Conservation (phyloP, 257 asterid genomes). For the Solanum raphanifolium region DNA sequence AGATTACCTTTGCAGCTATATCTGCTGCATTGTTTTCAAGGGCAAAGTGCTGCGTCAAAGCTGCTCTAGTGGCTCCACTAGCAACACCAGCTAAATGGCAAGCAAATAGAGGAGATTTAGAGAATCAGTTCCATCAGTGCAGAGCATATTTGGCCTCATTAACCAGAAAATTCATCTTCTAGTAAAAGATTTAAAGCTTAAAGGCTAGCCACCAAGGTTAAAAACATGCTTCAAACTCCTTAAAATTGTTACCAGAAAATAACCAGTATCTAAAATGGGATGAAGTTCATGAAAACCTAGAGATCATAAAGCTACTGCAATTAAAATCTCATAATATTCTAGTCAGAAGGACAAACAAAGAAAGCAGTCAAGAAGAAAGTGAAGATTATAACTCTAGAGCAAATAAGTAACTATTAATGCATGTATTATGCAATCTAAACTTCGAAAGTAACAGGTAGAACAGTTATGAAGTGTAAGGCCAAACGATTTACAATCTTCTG, state of each 20-base stretch:
- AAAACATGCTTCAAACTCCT: not conserved
- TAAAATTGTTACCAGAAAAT: not conserved
- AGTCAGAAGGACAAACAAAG: not conserved
- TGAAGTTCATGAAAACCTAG: not conserved
- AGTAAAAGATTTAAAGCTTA: not conserved
- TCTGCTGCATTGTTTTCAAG: constrained; percentile 97
- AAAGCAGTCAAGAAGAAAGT: not conserved
- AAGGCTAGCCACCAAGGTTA: not conserved
- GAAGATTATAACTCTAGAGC: not conserved
- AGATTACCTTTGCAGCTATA: constrained; percentile 84
- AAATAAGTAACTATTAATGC: not conserved
- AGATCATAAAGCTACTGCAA: not conserved
- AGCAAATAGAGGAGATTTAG: constrained; percentile 3
- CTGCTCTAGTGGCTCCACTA: constrained; percentile 99
- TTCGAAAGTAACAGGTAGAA: not conserved
- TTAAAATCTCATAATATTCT: not conserved
- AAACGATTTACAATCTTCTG: not conserved
- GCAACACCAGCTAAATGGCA: constrained; percentile 85
- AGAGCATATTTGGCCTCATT: not conserved
- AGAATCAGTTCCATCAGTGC: not conserved
- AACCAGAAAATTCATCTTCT: not conserved
- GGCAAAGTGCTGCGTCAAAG: constrained; percentile 94
- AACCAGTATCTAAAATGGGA: not conserved
- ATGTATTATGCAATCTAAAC: not conserved
- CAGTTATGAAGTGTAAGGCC: not conserved